phyloP scores from a whole-genome alignment of 768 basidiomycete species.

The Mycena filopes region DNA sequence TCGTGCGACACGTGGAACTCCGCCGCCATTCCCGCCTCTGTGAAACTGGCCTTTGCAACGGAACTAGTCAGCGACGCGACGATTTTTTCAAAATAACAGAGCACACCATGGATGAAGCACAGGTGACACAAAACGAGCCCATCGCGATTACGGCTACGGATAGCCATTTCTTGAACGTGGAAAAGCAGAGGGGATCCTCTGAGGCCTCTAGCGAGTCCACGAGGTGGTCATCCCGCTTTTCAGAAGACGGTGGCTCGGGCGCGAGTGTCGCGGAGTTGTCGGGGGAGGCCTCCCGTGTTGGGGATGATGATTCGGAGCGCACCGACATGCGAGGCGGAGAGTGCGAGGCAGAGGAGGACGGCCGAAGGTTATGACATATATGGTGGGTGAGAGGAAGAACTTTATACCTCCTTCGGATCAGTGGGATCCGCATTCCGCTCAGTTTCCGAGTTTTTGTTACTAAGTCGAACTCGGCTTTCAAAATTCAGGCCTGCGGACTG shows the following conservation, averaged over 20 bases:
- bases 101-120: constrained; percentile 67
- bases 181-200: constrained; percentile 55
- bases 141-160: constrained; percentile 57
- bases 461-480: no score
- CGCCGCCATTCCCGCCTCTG: constrained; percentile 66
- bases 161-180: constrained; percentile 58
- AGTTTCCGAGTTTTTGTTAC: no score
- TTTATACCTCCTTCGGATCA: neutral
- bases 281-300: neutral
- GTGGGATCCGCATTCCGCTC: no score
- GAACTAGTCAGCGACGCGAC: neutral
- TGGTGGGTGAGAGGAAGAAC: neutral
- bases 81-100: neutral
- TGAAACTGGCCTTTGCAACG: constrained; percentile 61
- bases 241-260: neutral
- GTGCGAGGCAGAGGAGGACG: neutral
- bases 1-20: constrained; percentile 59
- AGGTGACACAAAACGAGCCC: constrained; percentile 62
- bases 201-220: constrained; percentile 52
- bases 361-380: neutral
- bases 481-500: no score
- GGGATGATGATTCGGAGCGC: neutral
- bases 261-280: constrained; percentile 7
- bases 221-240: constrained; percentile 10
- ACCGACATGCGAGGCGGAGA: neutral